Evolutionary conservation across 2,329 filamentous ascomycete species (phyloP).

Genomic region (Phoma sp.): DNA sequence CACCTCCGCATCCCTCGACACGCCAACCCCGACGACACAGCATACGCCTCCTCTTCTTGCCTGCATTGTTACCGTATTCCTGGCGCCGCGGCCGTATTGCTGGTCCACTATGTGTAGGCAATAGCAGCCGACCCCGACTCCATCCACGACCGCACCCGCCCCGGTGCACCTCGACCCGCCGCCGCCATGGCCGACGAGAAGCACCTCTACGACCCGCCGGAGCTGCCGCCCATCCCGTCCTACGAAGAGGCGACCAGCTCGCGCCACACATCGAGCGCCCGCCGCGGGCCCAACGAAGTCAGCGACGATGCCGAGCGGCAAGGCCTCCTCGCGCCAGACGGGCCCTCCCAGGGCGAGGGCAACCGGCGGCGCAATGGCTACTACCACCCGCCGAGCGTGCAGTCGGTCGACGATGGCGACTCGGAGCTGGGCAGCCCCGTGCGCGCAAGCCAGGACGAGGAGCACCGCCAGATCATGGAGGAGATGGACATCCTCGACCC

Average conservation of each 20-base stretch:
- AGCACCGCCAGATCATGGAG: constrained; percentile 80
- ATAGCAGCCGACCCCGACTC: constrained; percentile 1
- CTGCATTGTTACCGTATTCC: background rate
- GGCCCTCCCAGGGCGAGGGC: constrained; percentile 29
- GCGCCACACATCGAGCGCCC: constrained; percentile 56
- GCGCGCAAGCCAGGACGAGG: constrained; percentile 60
- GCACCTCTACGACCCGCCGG: constrained; percentile 49
- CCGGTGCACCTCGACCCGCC: too few relatives aligned
- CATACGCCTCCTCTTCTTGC: constrained; percentile 12
- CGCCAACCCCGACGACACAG: constrained; percentile 5
- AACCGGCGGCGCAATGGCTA: constrained; percentile 49
- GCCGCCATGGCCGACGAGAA: constrained; percentile 50
- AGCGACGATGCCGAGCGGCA: constrained; percentile 78
- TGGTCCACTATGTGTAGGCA: constrained; percentile 8
- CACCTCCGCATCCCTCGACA: constrained; percentile 14
- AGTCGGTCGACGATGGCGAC: constrained; percentile 73
- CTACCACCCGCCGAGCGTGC: constrained; percentile 83
- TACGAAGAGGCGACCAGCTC: constrained; percentile 82
- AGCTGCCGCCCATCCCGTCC: constrained; percentile 75
- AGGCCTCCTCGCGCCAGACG: constrained; percentile 70
- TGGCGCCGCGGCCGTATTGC: background rate
- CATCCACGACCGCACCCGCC: too few relatives aligned
- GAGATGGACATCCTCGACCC: constrained; percentile 63
- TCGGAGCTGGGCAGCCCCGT: constrained; percentile 60
- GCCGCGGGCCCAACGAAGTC: constrained; percentile 64